Evolutionary conservation across 31 red algal genomes (phyloP).

Genomic region (Asparagopsis taxiformis): DNA sequence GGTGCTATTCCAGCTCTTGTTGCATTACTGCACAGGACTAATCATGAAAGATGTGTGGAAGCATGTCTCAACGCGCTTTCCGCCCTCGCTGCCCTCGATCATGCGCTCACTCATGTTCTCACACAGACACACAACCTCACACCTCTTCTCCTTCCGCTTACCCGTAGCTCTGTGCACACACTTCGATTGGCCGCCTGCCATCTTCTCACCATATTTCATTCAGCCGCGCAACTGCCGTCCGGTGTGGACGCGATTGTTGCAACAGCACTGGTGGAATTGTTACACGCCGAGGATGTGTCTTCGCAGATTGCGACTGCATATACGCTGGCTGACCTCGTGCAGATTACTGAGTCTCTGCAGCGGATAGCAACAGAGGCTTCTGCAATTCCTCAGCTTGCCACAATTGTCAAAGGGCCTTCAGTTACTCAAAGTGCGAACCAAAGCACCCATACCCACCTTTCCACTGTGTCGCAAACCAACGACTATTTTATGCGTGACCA

Average conservation of each 20-base stretch:
- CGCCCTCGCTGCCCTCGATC: constrained; percentile 14
- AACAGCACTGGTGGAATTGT: constrained; percentile 29
- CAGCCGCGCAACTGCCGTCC: constrained; percentile 4
- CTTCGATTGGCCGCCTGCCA: constrained; percentile 45
- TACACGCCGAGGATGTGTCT: not conserved
- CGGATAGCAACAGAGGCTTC: constrained; percentile 30
- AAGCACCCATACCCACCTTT: no score
- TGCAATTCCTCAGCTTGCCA: constrained; percentile 21
- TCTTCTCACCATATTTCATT: constrained; percentile 53
- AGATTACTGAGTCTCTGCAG: constrained; percentile 18
- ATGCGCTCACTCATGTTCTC: constrained; percentile 13
- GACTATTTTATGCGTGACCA: not conserved
- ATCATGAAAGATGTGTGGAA: constrained; percentile 47
- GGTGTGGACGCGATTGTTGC: constrained; percentile 35
- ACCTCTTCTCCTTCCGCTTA: constrained; percentile 29
- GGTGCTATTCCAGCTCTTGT: constrained; percentile 51
- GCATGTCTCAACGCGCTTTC: constrained; percentile 39
- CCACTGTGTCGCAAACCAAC: no score
- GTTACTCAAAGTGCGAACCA: not conserved
- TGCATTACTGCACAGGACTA: constrained; percentile 23
- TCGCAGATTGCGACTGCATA: constrained; percentile 10
- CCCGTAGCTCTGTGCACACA: constrained; percentile 16
- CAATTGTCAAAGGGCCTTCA: constrained; percentile 7
- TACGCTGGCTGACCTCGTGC: constrained; percentile 39
- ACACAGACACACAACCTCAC: constrained; percentile 8